Evolutionary conservation across 1,139 yeast genomes (phyloP), one percentile per base, ranked within the genome.

Genomic region (Kodamaea arcana): DNA sequence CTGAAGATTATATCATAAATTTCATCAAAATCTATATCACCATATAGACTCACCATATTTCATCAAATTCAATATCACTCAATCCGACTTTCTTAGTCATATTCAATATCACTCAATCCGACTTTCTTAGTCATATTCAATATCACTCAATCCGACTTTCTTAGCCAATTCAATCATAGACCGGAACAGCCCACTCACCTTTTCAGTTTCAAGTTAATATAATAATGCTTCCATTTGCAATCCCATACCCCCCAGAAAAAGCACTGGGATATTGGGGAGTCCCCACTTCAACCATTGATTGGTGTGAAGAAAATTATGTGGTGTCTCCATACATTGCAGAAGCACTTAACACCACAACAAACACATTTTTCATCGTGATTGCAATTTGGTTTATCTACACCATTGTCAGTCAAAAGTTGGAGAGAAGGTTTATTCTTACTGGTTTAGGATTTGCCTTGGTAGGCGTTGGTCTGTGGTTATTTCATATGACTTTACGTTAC

Each of bases 231-330:
- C 75, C 75, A n/a, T 69, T 69, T 55, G 73, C 73, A 18, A 50
- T 58, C 33, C 65, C 68, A 4, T 69, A 69, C 40, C 74, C 75
- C 1, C 66, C 67, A 17, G 75, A 69, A 42, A 69, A 64, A 41
- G 32, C 40, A 17, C 41, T 58, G 30, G 76, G 76, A 9, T 69
- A 47, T 47, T 70, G 76, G 76, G 76, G 76, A 2, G 47, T 51
- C n/a, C 71, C 72, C 9, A 68, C 75, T 4, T 65, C 94, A 22
- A 86, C 96, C 21, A 88, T 88, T 35, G 97, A 88, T 53, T 88
- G 97, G 97, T 88, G 97, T 61, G 97, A 88, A 58, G 97, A 88
- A 55, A 90, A 88, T 62, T 88, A 88, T 54, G 92, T 87, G 9
- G 84, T 88, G 8, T 75, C 90, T n/a, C 70, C 69, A 14, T 88